These are phyloP conservation scores for Fremontodendron californicum DNA, from an alignment of 345 rosid genomes.

Conservation along the genomic window DNA sequence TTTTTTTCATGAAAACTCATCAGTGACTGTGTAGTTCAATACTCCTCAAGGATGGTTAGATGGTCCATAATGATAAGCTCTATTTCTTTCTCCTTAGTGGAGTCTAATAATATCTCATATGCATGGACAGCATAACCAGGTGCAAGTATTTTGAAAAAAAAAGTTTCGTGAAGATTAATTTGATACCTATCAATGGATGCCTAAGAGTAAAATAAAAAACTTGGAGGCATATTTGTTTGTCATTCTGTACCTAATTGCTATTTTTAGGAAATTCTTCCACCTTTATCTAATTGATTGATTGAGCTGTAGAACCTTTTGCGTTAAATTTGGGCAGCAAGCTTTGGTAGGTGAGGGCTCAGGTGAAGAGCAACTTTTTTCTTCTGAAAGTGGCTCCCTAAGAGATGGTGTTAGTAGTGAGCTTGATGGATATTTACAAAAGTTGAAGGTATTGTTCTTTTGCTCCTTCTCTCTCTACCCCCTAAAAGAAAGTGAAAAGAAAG, in stretches of 20 bases:
- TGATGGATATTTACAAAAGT: slow-evolving; percentile 56
- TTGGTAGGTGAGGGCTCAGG: slow-evolving; percentile 90
- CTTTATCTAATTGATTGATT: neutral
- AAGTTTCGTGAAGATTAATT: neutral
- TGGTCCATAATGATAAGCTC: neutral
- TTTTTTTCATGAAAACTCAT: neutral
- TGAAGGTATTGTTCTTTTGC: slow-evolving; percentile 51
- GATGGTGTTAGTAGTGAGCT: slow-evolving; percentile 59
- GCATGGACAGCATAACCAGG: neutral
- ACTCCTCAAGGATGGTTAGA: neutral
- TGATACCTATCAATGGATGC: neutral
- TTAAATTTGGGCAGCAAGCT: slow-evolving; percentile 61
- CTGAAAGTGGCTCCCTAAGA: slow-evolving; percentile 41
- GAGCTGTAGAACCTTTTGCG: neutral
- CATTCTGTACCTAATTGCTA: neutral
- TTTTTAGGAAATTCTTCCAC: neutral
- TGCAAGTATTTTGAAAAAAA: neutral
- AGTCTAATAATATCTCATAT: neutral
- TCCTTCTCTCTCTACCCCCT: neutral
- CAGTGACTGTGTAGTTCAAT: neutral
- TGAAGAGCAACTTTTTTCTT: slow-evolving; percentile 87
- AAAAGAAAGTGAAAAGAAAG: neutral
- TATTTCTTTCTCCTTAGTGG: neutral
- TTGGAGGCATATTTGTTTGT: neutral
- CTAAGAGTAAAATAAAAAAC: neutral